Evolutionary conservation across 2,329 filamentous ascomycete species (phyloP), one percentile per base, ranked within the genome.

Genomic region (Diaporthe sp.): DNA sequence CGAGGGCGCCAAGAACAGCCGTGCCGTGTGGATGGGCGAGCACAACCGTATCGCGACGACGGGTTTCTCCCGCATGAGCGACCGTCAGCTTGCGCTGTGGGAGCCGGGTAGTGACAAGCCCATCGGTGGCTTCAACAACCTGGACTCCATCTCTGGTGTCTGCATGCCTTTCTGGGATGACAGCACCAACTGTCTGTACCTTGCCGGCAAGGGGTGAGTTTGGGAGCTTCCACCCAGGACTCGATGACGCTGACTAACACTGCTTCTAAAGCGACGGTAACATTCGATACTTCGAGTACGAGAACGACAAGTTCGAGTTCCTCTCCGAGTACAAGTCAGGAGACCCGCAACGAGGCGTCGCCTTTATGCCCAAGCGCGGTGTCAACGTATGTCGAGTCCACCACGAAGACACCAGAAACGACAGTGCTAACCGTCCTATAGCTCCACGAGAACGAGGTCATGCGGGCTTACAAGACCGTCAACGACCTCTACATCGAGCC

Each of bases 161-260:
- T 98, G 95, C 90, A 98, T 99, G 95, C 97, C 97, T 44, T 98
- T 99, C 91, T 99, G 97, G 97, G 97, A 58, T 83, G 96, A 98
- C 77, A 95, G 96, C 77, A 98, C 95, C 71, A 95, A 97, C 86
- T 97, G 95, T 84, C 88, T 99, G 82, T 99, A 98, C 86, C 90
- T 99, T 82, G 97, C 97, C 81, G 97, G 97, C 83, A 98, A 98
- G 88, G 97, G 96, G 95, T 96, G 86, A 88, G 94, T 86, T 49
- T 31, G n/a, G 4, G 42, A 42, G 34, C 37, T 37, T 46, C 55
- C 8, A 65, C 53, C 51, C 55, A 28, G n/a, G 19, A 49, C 53
- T 78, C 82, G 25, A 19, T 51, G 81, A 70, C n/a, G 28, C 75
- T 80, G 49, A 80, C 79, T 78, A 55, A 80, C 71, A 1, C 13